These are phyloP conservation scores for Stromatinia cepivora DNA, from an alignment of 2,329 filamentous ascomycete species.

Conservation along the genomic window DNA sequence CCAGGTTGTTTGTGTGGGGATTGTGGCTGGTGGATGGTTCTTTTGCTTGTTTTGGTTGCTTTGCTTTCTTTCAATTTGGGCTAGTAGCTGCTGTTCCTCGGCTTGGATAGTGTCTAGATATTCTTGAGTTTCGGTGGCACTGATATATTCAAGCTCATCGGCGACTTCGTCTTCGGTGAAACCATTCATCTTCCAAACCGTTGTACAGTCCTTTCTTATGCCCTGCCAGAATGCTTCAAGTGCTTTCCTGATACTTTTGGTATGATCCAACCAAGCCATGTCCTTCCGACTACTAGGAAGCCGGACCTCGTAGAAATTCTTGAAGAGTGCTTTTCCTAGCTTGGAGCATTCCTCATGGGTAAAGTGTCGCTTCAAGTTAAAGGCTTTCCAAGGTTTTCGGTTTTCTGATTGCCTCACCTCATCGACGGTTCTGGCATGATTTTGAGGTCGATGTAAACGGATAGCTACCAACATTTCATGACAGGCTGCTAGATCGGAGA, in stretches of 20 bases:
- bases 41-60: not conserved
- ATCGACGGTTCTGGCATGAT: not conserved
- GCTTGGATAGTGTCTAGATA: not conserved
- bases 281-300: not conserved
- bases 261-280: not conserved
- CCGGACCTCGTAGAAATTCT: not conserved
- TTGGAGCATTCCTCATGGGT: not conserved
- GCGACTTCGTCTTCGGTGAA: not conserved
- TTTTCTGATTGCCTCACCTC: conserved; percentile 10
- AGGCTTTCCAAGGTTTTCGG: not conserved
- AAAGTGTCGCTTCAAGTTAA: not conserved
- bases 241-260: not conserved
- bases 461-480: conserved; percentile 22
- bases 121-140: not conserved
- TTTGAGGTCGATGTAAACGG: conserved; percentile 19
- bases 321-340: not conserved
- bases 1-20: not conserved
- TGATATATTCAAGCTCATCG: not conserved
- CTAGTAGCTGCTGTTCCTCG: not conserved
- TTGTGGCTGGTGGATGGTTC: not conserved
- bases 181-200: not conserved
- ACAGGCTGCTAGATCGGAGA: conserved; percentile 23
- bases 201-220: not conserved
- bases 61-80: not conserved
- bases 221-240: not conserved